These are phyloP conservation scores for Chlamydomonas incerta DNA, from an alignment of 139 green algal genomes.

Conservation along the genomic window DNA sequence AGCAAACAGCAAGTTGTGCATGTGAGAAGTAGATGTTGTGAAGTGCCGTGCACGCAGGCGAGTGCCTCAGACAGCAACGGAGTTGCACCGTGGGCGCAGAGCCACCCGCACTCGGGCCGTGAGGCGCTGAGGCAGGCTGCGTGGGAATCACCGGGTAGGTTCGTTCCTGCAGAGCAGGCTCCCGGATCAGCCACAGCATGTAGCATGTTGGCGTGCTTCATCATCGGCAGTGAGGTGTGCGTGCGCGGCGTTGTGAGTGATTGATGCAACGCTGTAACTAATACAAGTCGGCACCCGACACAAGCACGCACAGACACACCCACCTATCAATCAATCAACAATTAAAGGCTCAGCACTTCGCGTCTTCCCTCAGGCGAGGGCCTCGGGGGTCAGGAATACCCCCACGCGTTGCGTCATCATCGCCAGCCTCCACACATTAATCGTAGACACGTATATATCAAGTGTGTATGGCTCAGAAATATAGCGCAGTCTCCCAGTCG, in stretches of 20 bases:
- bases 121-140: neutral
- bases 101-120: neutral
- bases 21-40: too few relatives aligned
- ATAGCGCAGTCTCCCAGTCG: neutral
- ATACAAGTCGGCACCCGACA: too few relatives aligned
- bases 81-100: constrained; percentile 32
- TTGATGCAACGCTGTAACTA: too few relatives aligned
- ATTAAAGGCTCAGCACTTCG: neutral
- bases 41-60: neutral
- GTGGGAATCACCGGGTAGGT: constrained; percentile 36
- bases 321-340: neutral
- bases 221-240: constrained; percentile 17
- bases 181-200: constrained; percentile 22
- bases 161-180: constrained; percentile 42
- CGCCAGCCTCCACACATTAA: neutral
- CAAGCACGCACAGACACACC: too few relatives aligned
- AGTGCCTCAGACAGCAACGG: constrained; percentile 38
- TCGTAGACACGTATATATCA: neutral
- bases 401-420: neutral
- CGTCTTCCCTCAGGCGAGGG: neutral
- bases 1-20: neutral
- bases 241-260: neutral
- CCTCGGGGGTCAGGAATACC: neutral
- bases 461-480: neutral
- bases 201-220: constrained; percentile 15